These are phyloP conservation scores for Metarhizium album DNA, from an alignment of 2,329 filamentous ascomycete genomes.

Conservation along the genomic window DNA sequence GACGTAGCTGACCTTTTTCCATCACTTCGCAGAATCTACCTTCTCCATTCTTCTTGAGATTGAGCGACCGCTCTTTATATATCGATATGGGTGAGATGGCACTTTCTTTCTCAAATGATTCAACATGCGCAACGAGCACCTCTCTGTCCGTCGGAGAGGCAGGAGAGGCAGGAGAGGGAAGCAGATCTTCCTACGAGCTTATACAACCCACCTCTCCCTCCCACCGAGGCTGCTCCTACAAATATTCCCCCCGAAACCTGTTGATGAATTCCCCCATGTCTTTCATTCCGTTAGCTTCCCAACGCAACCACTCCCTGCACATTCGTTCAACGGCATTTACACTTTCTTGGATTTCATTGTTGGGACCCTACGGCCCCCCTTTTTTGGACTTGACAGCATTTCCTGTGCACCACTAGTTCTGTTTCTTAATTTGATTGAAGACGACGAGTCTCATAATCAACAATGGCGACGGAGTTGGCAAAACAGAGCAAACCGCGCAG, in stretches of 20 bases:
- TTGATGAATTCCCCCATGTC: conserved; percentile 8
- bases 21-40: conserved; percentile 2
- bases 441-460: conserved; percentile 2
- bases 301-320: conserved; percentile 21
- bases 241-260: conserved; percentile 4
- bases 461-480: conserved; percentile 32
- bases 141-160: conserved; percentile 7
- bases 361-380: conserved; percentile 8
- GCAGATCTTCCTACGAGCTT: conserved; percentile 12
- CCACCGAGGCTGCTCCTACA: conserved; percentile 5
- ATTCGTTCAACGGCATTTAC: conserved; percentile 33
- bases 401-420: conserved; percentile 12
- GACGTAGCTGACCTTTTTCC: conserved; percentile 2
- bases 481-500: conserved; percentile 34
- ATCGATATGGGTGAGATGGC: conserved; percentile 31
- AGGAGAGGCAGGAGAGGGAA: conserved; percentile 15
- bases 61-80: conserved; percentile 27
- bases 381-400: conserved; percentile 21
- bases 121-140: background rate
- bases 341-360: conserved; percentile 30
- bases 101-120: conserved; percentile 16
- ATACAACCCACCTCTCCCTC: conserved; percentile 6
- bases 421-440: background rate
- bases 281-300: background rate
- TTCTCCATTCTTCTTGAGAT: conserved; percentile 16